Conservation (phyloP, 2,329 filamentous ascomycete species). For the Delphinella strobiligena region DNA sequence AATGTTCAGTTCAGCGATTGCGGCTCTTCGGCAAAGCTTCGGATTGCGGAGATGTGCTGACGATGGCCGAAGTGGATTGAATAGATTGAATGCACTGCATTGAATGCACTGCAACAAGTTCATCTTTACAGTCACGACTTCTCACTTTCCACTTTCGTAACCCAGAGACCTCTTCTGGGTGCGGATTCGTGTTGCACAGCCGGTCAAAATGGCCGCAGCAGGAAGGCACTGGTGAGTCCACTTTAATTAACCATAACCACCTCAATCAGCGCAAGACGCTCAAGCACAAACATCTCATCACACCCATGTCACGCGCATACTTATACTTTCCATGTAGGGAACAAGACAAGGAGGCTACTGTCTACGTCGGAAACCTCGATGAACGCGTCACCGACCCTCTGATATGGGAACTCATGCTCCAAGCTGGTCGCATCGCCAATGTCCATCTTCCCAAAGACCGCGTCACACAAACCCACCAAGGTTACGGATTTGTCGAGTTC, state of each 20-base stretch:
- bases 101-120: too few species aligned
- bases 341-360: slow-evolving; percentile 95
- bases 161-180: neutral
- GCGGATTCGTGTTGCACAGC: neutral
- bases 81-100: too few species aligned
- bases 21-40: neutral
- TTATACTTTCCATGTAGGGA: slow-evolving; percentile 46
- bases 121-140: too few species aligned
- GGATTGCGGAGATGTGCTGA: neutral
- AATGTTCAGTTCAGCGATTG: neutral
- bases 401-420: slow-evolving; percentile 93
- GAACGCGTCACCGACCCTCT: slow-evolving; percentile 84
- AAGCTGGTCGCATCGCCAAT: slow-evolving; percentile 93
- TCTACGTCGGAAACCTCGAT: slow-evolving; percentile 97
- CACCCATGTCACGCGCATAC: slow-evolving; percentile 9
- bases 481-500: slow-evolving; percentile 98
- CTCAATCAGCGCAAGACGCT: neutral
- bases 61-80: neutral
- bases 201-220: slow-evolving; percentile 50
- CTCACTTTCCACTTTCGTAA: too few species aligned
- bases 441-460: slow-evolving; percentile 97
- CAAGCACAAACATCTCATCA: slow-evolving; percentile 1
- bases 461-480: slow-evolving; percentile 91
- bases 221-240: slow-evolving; percentile 57
- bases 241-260: too few species aligned